phyloP scores from a whole-genome alignment of 2,329 filamentous ascomycete species.

The Plectosphaerella plurivora region DNA sequence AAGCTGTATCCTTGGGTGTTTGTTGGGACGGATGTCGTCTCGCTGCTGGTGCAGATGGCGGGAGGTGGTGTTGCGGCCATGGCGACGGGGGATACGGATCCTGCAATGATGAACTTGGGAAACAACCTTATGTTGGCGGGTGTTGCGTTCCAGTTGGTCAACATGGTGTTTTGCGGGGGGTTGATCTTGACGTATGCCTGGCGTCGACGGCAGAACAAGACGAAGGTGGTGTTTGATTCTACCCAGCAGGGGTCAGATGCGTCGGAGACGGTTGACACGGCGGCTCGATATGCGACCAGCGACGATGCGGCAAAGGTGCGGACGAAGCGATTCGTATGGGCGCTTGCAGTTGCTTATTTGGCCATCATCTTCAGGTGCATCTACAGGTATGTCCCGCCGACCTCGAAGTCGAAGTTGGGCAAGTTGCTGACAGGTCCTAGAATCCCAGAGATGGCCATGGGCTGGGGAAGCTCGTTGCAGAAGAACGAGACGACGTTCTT shows the following conservation, averaged over 20 bases:
- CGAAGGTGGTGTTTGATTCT: constrained; percentile 1
- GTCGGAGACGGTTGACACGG: background rate
- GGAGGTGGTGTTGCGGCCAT: constrained; percentile 12
- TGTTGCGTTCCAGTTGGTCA: constrained; percentile 19
- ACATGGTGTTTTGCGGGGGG: constrained; percentile 17
- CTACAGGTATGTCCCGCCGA: constrained; percentile 9
- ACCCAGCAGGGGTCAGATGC: background rate
- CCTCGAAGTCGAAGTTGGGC: no score
- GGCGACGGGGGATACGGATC: background rate
- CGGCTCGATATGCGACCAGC: background rate
- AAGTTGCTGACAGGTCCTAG: background rate
- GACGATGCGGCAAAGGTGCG: constrained; percentile 1
- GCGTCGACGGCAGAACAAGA: background rate
- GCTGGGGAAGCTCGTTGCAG: constrained; percentile 10
- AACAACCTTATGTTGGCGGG: constrained; percentile 16
- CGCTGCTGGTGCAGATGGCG: constrained; percentile 19
- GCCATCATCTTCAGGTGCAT: constrained; percentile 11
- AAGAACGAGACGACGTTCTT: constrained; percentile 11
- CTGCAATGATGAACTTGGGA: constrained; percentile 9
- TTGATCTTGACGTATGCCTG: constrained; percentile 9
- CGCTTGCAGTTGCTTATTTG: constrained; percentile 6
- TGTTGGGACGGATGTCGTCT: constrained; percentile 41
- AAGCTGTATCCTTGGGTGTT: constrained; percentile 43
- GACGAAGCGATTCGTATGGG: constrained; percentile 3
- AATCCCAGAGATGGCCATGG: constrained; percentile 7